phyloP scores from a whole-genome alignment of 495 filamentous ascomycete genomes.

The Hypoxylon fuscum region DNA sequence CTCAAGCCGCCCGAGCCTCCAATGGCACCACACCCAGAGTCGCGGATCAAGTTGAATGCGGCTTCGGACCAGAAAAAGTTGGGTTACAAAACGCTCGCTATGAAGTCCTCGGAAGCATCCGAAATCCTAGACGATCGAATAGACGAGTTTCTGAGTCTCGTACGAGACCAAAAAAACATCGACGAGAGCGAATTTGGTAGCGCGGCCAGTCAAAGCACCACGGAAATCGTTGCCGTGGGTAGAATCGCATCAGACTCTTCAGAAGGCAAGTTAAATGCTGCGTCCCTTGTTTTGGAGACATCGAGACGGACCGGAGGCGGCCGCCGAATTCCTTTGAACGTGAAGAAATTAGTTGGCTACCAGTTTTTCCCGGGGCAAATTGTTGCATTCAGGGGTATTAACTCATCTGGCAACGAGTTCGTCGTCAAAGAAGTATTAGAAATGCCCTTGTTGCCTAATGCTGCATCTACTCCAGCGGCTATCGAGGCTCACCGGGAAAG shows the following conservation, averaged over 20 bases:
- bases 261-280: conserved; percentile 83
- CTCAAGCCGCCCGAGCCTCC: conserved; percentile 74
- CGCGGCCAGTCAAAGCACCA: conserved; percentile 81
- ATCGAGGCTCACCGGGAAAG: conserved; percentile 72
- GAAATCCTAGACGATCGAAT: conserved; percentile 95
- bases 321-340: conserved; percentile 78
- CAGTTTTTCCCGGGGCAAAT: conserved; percentile 97
- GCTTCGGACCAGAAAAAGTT: conserved; percentile 90
- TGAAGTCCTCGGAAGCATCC: conserved; percentile 90
- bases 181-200: conserved; percentile 88
- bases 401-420: conserved; percentile 86
- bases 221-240: conserved; percentile 88
- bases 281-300: conserved; percentile 86
- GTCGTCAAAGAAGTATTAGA: conserved; percentile 78
- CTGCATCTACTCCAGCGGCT: conserved; percentile 67
- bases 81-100: conserved; percentile 87
- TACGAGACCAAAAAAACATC: conserved; percentile 78
- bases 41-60: conserved; percentile 81
- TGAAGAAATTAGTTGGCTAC: conserved; percentile 71
- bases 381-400: conserved; percentile 84
- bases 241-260: conserved; percentile 86
- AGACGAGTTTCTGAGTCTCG: conserved; percentile 78
- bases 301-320: conserved; percentile 87
- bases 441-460: conserved; percentile 73
- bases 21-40: conserved; percentile 73